Evolutionary conservation across 2,329 filamentous ascomycete genomes (phyloP).

Genomic region (Aspergillus sp.): DNA sequence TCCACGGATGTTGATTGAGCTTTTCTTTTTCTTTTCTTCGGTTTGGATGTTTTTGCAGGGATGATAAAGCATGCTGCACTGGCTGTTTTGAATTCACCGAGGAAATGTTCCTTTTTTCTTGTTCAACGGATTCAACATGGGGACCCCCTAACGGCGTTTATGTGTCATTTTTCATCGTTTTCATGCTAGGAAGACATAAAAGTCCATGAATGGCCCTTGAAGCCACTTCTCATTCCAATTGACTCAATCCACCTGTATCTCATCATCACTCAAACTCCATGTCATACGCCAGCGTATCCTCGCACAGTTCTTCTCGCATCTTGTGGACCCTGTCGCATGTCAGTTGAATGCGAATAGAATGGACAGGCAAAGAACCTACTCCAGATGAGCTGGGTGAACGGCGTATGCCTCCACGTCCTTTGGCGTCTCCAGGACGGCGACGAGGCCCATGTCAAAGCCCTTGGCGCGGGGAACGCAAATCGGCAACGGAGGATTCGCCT

Average conservation of each 20-base stretch:
- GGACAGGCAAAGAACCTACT: conserved; percentile 34
- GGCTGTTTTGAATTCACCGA: too few relatives aligned
- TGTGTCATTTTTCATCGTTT: neutral
- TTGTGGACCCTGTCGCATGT: conserved; percentile 34
- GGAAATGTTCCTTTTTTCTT: too few relatives aligned
- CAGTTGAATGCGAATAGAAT: neutral
- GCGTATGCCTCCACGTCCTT: conserved; percentile 45
- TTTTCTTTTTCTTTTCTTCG: conserved; percentile 17
- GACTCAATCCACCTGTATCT: neutral
- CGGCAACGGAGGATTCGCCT: conserved; percentile 37
- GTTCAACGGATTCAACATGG: too few relatives aligned
- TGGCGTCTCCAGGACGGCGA: conserved; percentile 46
- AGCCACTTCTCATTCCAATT: too few relatives aligned
- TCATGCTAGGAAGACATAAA: neutral
- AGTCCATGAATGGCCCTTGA: neutral
- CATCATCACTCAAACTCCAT: conserved; percentile 30
- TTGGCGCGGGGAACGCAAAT: conserved; percentile 43
- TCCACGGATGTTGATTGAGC: conserved; percentile 14
- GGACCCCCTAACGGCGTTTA: neutral
- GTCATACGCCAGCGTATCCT: conserved; percentile 44
- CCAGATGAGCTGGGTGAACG: conserved; percentile 46
- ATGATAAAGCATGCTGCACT: conserved; percentile 14
- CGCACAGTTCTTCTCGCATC: conserved; percentile 41
- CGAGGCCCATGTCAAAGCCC: conserved; percentile 46
- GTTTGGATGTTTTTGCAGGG: neutral